A percentile compares a stretch with the other conserved stretches of the same genome.
Conservation (phyloP, 2,329 filamentous ascomycete genomes). For the Exophiala sp. region DNA sequence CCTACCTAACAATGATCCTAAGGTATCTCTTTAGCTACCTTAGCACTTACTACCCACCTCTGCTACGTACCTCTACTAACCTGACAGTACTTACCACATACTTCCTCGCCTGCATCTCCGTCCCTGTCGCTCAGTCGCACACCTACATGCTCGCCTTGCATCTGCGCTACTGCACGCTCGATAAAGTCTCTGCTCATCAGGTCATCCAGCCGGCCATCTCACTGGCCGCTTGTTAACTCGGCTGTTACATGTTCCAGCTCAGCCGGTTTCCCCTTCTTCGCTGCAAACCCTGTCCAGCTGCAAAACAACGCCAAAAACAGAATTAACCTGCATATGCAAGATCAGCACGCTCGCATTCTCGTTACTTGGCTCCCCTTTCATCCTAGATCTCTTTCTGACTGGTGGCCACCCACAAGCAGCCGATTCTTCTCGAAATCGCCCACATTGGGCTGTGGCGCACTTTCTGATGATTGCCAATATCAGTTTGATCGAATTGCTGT, state of each 20-base stretch:
- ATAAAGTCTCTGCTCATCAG: slow-evolving; percentile 3
- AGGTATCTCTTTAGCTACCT: too few species aligned
- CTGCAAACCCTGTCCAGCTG: too few species aligned
- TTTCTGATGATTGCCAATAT: slow-evolving; percentile 21
- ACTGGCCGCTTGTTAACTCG: slow-evolving; percentile 7
- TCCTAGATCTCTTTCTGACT: slow-evolving; percentile 14
- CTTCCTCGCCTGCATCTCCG: not conserved
- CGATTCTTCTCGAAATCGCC: slow-evolving; percentile 22
- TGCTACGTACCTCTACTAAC: not conserved
- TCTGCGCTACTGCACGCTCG: slow-evolving; percentile 22
- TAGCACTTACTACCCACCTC: not conserved
- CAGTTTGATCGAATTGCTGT: slow-evolving; percentile 17
- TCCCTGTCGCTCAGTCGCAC: not conserved
- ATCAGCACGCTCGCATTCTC: slow-evolving; percentile 8
- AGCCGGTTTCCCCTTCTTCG: slow-evolving; percentile 12
- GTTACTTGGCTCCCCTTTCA: slow-evolving; percentile 1
- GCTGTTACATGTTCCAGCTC: slow-evolving; percentile 18
- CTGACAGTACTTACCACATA: not conserved
- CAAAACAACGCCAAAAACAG: not conserved
- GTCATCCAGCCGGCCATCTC: slow-evolving; percentile 3
- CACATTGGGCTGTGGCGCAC: slow-evolving; percentile 6
- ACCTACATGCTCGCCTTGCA: slow-evolving; percentile 5
- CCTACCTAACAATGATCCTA: too few species aligned
- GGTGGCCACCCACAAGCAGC: slow-evolving; percentile 10
- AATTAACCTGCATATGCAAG: slow-evolving; percentile 26